Conservation (phyloP, 2,329 filamentous ascomycete genomes). For the Alternaria incomplexa region DNA sequence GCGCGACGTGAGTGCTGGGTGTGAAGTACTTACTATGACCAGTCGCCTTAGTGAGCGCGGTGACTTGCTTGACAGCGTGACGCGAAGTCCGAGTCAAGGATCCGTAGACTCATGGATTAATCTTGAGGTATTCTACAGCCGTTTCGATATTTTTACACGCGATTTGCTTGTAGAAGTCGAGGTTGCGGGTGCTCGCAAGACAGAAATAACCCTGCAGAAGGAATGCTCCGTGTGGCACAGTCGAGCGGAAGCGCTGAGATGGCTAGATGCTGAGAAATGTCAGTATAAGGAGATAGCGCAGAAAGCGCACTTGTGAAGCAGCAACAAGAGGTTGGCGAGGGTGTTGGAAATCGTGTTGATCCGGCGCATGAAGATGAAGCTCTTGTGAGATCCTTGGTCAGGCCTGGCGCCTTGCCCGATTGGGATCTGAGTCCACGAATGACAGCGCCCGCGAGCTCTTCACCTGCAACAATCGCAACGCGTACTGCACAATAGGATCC, state of each 20-base stretch:
- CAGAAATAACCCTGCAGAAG: constrained; percentile 32
- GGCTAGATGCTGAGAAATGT: not conserved
- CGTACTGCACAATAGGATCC: not conserved
- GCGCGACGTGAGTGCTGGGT: constrained; percentile 7
- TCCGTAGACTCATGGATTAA: constrained; percentile 21
- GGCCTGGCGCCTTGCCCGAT: constrained; percentile 15
- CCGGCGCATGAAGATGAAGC: constrained; percentile 31
- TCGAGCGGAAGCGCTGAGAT: constrained; percentile 4
- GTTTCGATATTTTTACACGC: not conserved
- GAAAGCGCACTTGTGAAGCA: constrained; percentile 8
- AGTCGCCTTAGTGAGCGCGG: constrained; percentile 20
- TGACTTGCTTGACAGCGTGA: constrained; percentile 26
- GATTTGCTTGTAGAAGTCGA: constrained; percentile 12
- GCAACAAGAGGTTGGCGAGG: constrained; percentile 18
- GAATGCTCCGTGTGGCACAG: constrained; percentile 39
- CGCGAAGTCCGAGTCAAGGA: constrained; percentile 20
- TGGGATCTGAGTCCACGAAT: constrained; percentile 17
- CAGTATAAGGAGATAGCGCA: constrained; percentile 1
- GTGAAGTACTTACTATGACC: constrained; percentile 31
- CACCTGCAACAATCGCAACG: constrained; percentile 3
- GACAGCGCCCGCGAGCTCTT: constrained; percentile 2
- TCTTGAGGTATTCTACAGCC: not conserved
- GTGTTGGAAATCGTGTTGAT: constrained; percentile 27
- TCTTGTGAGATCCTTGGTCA: constrained; percentile 23
- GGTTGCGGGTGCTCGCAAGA: constrained; percentile 20